A percentile compares a stretch with the other conserved stretches of the same genome.
Conservation (phyloP, 2,329 filamentous ascomycete genomes). For the Cladosporium sp. region DNA sequence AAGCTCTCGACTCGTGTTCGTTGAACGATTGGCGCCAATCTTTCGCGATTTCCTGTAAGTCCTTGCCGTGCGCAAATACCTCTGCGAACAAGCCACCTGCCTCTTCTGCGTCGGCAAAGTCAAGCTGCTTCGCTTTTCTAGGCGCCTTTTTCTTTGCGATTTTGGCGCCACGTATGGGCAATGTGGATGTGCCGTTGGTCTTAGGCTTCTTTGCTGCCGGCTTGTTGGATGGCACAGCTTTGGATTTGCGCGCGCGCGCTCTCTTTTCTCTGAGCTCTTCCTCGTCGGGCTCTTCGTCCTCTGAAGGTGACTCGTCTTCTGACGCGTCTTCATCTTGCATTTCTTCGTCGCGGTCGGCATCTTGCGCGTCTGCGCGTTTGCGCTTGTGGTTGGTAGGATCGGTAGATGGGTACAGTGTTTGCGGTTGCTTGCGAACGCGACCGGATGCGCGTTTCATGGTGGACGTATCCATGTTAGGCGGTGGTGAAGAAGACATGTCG, state of each 20-base stretch:
- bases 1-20: constrained; percentile 49
- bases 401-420: constrained; percentile 25
- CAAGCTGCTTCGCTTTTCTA: constrained; percentile 48
- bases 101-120: constrained; percentile 49
- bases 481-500: constrained; percentile 19
- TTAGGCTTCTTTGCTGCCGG: constrained; percentile 52
- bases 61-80: constrained; percentile 53
- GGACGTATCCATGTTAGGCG: constrained; percentile 31
- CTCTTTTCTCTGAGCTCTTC: constrained; percentile 32
- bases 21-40: constrained; percentile 56
- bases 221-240: constrained; percentile 29
- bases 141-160: constrained; percentile 37
- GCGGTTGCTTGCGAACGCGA: constrained; percentile 36
- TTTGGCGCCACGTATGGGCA: constrained; percentile 51
- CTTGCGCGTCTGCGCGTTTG: constrained; percentile 38
- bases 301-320: constrained; percentile 30
- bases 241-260: constrained; percentile 23
- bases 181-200: constrained; percentile 46
- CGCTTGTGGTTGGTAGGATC: constrained; percentile 39
- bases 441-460: constrained; percentile 61
- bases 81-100: constrained; percentile 56
- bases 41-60: constrained; percentile 52
- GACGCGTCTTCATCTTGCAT: constrained; percentile 32
- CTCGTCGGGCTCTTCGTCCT: constrained; percentile 29
- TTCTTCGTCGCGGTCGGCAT: constrained; percentile 29